phyloP scores from a whole-genome alignment of 371 early-diverging fungal genomes.

The Mortierella sp. region DNA sequence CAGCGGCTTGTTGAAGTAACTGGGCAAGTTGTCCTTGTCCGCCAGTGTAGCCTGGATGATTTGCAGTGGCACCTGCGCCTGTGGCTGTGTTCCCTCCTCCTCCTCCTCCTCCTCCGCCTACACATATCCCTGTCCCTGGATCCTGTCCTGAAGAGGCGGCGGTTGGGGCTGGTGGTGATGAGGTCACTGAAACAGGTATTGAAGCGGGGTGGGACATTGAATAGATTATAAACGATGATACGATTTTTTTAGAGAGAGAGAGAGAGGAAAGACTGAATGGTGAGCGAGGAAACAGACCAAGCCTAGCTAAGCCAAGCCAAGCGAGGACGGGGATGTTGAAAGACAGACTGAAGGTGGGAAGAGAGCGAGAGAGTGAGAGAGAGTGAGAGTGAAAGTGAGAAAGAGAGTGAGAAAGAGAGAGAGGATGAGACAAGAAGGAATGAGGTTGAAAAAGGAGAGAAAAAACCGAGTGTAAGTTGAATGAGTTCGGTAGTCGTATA shows the following conservation, averaged over 20 bases:
- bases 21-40: conserved; percentile 26
- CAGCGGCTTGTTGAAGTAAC: conserved; percentile 12
- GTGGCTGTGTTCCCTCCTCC: conserved; percentile 3
- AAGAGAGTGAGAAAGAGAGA: neutral
- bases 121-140: conserved; percentile 16
- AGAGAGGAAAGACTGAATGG: neutral
- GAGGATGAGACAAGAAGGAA: conserved; percentile 2
- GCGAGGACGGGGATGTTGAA: neutral
- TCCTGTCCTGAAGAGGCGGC: conserved; percentile 24
- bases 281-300: neutral
- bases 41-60: neutral
- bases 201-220: conserved; percentile 24
- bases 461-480: neutral
- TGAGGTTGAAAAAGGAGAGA: neutral
- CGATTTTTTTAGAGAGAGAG: conserved; percentile 1
- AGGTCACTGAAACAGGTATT: conserved; percentile 1
- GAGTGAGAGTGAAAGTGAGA: neutral
- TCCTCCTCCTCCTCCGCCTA: conserved; percentile 4
- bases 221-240: neutral
- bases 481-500: neutral
- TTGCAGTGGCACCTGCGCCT: neutral
- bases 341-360: neutral
- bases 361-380: neutral
- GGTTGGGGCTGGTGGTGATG: conserved; percentile 3
- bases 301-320: neutral